phyloP scores from a whole-genome alignment of 345 rosid genomes.

The Carallia pectinifolia region DNA sequence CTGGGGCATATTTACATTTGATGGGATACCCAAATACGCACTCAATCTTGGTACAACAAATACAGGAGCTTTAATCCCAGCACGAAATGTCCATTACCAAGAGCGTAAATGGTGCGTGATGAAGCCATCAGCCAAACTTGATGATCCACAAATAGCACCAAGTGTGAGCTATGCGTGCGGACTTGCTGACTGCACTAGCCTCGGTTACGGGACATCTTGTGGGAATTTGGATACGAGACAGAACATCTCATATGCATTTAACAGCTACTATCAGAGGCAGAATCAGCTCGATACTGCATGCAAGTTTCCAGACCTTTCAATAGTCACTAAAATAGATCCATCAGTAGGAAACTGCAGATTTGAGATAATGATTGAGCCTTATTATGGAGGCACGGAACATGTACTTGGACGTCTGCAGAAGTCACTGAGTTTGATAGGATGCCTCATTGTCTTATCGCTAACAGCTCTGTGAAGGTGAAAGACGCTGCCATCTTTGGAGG shows the following conservation, averaged over 20 bases:
- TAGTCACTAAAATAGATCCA: slow-evolving; percentile 59
- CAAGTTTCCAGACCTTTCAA: slow-evolving; percentile 67
- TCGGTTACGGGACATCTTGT: slow-evolving; percentile 89
- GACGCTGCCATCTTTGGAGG: slow-evolving; percentile 10
- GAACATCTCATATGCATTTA: slow-evolving; percentile 85
- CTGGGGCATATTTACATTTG: slow-evolving; percentile 37
- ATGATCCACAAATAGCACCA: slow-evolving; percentile 59
- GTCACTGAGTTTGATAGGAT: slow-evolving; percentile 20
- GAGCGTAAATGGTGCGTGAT: slow-evolving; percentile 79
- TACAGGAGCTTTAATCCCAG: slow-evolving; percentile 55
- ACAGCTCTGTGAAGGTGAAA: slow-evolving; percentile 24
- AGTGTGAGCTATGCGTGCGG: slow-evolving; percentile 82
- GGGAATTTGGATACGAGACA: slow-evolving; percentile 47
- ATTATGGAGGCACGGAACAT: slow-evolving; percentile 47
- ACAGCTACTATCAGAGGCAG: slow-evolving; percentile 80
- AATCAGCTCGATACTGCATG: slow-evolving; percentile 78
- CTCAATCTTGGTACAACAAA: slow-evolving; percentile 83
- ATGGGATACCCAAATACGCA: slow-evolving; percentile 50
- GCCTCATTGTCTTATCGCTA: slow-evolving; percentile 33
- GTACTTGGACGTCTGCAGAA: slow-evolving; percentile 16
- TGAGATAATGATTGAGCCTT: slow-evolving; percentile 67
- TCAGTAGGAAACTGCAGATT: slow-evolving; percentile 57
- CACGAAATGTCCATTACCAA: slow-evolving; percentile 48
- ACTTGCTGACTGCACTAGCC: slow-evolving; percentile 76
- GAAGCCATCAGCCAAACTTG: slow-evolving; percentile 58